These are phyloP conservation scores for Pelargonium fulgidum DNA, from an alignment of 441 rosid genomes.

Conservation along the genomic window DNA sequence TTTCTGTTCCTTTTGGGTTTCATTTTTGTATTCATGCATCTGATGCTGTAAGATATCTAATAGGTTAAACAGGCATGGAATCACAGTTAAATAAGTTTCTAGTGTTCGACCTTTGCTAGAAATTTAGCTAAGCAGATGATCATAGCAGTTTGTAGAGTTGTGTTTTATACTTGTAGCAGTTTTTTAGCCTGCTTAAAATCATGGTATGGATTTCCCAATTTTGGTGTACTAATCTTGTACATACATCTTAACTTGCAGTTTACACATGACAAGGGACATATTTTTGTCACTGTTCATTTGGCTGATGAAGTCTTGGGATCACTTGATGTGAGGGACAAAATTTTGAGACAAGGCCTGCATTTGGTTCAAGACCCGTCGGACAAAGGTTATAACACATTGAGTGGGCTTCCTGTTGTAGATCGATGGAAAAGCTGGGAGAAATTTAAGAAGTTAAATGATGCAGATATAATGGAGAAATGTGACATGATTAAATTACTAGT, in stretches of 20 bases:
- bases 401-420: slow-evolving; percentile 77
- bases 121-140: neutral
- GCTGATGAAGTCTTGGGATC: slow-evolving; percentile 54
- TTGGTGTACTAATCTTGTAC: slow-evolving; percentile 16
- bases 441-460: slow-evolving; percentile 36
- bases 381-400: slow-evolving; percentile 44
- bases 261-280: slow-evolving; percentile 73
- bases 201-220: neutral
- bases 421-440: slow-evolving; percentile 82
- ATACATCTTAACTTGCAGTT: slow-evolving; percentile 46
- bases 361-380: slow-evolving; percentile 34
- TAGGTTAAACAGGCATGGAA: neutral
- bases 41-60: neutral
- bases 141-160: neutral
- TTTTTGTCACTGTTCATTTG: slow-evolving; percentile 79
- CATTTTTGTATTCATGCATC: neutral
- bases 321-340: slow-evolving; percentile 39
- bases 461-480: slow-evolving; percentile 24
- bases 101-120: neutral
- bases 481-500: slow-evolving; percentile 57
- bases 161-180: neutral
- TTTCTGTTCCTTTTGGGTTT: neutral
- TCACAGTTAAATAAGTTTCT: neutral
- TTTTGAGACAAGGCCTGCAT: slow-evolving; percentile 48
- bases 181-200: slow-evolving; percentile 3